Conservation (phyloP, 202 grass and related monocot species). For the Carex sylvatica region DNA sequence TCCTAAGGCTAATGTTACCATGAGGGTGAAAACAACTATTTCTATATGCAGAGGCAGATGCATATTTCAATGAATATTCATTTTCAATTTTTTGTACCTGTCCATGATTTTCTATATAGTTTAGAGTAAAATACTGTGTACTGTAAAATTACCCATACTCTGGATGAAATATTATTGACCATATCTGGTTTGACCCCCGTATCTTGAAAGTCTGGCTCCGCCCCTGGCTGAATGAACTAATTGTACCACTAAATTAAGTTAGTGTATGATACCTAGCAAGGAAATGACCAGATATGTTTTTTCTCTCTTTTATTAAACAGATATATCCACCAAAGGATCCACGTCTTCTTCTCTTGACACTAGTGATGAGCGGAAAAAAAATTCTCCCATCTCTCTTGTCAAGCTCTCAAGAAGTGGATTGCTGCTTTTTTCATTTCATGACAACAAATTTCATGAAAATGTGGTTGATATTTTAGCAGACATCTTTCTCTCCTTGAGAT, state of each 20-base stretch:
- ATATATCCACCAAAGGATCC: slow-evolving; percentile 23
- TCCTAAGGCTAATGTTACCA: background rate
- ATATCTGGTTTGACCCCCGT: too few relatives aligned
- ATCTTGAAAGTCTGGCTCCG: too few relatives aligned
- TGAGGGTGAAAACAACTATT: background rate
- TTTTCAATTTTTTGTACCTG: too few relatives aligned
- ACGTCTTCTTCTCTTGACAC: slow-evolving; percentile 30
- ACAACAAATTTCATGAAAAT: slow-evolving; percentile 35
- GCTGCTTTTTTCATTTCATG: slow-evolving; percentile 72
- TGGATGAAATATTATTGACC: too few relatives aligned
- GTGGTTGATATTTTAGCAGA: slow-evolving; percentile 66
- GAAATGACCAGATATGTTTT: background rate
- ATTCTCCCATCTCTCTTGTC: slow-evolving; percentile 60
- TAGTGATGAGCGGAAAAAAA: slow-evolving; percentile 33
- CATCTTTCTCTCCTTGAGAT: slow-evolving; percentile 54
- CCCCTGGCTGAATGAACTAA: background rate
- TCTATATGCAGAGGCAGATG: background rate
- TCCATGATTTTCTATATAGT: too few relatives aligned
- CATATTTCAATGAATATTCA: too few relatives aligned
- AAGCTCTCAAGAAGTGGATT: slow-evolving; percentile 90
- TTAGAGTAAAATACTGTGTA: too few relatives aligned
- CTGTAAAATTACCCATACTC: too few relatives aligned
- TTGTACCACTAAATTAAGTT: background rate
- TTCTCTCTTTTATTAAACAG: slow-evolving; percentile 25
- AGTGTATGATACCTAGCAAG: background rate